A percentile compares a stretch with the other conserved stretches of the same genome.
Conservation (phyloP, 2,329 filamentous ascomycete genomes). For the Penicillium brevicompactum region DNA sequence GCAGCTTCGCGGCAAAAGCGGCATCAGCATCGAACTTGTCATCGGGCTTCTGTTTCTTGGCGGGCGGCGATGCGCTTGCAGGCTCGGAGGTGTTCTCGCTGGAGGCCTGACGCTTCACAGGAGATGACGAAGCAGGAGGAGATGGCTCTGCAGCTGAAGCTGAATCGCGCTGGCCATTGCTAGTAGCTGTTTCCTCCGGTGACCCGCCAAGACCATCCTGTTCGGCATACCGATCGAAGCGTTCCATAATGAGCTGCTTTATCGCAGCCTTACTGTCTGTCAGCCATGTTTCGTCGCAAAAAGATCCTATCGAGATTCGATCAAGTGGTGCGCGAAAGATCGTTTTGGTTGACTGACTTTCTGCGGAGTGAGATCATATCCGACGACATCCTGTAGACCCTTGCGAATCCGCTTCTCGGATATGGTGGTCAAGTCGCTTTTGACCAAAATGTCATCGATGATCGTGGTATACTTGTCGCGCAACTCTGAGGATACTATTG, state of each 20-base stretch:
- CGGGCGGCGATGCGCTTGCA: slow-evolving; percentile 40
- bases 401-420: slow-evolving; percentile 68
- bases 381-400: slow-evolving; percentile 61
- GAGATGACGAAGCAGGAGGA: slow-evolving; percentile 36
- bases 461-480: slow-evolving; percentile 57
- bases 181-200: slow-evolving; percentile 30
- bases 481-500: slow-evolving; percentile 52
- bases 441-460: slow-evolving; percentile 64
- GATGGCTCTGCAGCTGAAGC: slow-evolving; percentile 33
- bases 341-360: slow-evolving; percentile 52
- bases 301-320: background rate
- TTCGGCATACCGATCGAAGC: slow-evolving; percentile 68
- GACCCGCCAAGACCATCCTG: slow-evolving; percentile 42
- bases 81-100: slow-evolving; percentile 45
- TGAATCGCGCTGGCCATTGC: slow-evolving; percentile 39
- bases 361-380: slow-evolving; percentile 63
- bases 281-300: background rate
- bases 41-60: slow-evolving; percentile 65
- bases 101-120: slow-evolving; percentile 45
- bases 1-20: slow-evolving; percentile 79
- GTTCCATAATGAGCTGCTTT: slow-evolving; percentile 70
- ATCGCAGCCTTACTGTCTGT: slow-evolving; percentile 60
- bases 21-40: slow-evolving; percentile 78
- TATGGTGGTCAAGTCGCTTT: slow-evolving; percentile 64
- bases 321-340: background rate